Evolutionary conservation across 2,329 filamentous ascomycete species (phyloP), one percentile per base, ranked within the genome.

Genomic region (Xylaria sp.): DNA sequence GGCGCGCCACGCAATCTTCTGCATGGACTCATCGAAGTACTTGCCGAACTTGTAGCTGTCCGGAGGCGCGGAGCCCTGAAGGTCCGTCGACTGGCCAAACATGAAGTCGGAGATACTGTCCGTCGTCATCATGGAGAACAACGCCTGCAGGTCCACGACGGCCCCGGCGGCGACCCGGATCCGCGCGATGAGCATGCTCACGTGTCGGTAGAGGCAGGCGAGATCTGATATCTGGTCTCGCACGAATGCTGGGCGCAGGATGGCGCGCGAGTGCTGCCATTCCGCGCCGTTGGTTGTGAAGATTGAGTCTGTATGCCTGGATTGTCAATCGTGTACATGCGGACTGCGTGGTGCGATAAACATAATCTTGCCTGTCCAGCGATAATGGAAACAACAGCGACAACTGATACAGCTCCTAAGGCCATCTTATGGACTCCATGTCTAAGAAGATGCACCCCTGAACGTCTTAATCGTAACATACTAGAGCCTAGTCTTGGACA

Each of bases 101-200:
- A 88, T 83, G 77, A 94, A 94, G 62, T 90, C 89, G 0, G 90
- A 92, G 4, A 90, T 88, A 0, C 86, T 86, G 73, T 92, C 90
- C 71, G 92, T 86, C 0, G 89, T 91, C 63, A 93, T 82, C 75
- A 85, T 84, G 73, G 90, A 90, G 75, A 93, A 89, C 13, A 92
- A 48, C 15, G 82, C 81, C 71, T 91, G 88, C 5, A 93, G 77
- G 72, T 93, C 89, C 23, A 93, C 82, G 1, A 79, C 78, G 58
- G 39, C 39, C n/a, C n/a, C n/a, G n/a, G n/a, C n/a, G n/a, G n/a
- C n/a, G 20, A 7, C 25, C 12, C 56, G 89, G 4, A 94, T 85
- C 5, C 84, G 83, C 36, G 86, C 80, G 61, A 94, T 80, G 52
- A 90, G 81, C 48, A 88, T 84, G 64, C 86, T 82, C 13, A 92